Evolutionary conservation across 768 basidiomycete genomes (phyloP), one percentile per base, ranked within the genome.

Genomic region (Phylloporus rhodoxanthus): DNA sequence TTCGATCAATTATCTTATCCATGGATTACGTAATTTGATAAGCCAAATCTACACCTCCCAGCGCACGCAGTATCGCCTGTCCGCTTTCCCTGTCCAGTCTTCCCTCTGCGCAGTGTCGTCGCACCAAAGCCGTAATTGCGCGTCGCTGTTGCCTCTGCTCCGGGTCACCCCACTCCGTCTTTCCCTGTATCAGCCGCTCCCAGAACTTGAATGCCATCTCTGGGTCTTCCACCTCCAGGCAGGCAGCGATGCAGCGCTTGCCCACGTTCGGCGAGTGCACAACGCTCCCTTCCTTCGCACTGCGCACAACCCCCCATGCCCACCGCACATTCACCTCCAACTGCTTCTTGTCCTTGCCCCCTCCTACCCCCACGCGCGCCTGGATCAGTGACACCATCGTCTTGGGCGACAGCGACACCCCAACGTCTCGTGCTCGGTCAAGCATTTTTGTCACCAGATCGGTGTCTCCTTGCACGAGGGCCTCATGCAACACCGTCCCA

Each of bases 401-500:
- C 68, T 80, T 79, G 47, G 70, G 61, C 26, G 74, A 74, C 25
- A 84, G 58, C 33, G 65, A 59, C 36, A 69, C 57, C 3, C 71
- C 69, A 11, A 68, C 56, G 26, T 62, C 56, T n/a, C 66, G 64
- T 34, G 77, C 72, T 33, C 64, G 70, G 21, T 55, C 54, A 25
- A 79, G 63, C 57, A 85, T 65, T 37, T 68, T 57, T 13, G 61
- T 51, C 28, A 76, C 77, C 23, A 85, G 65, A 26, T 68, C 62
- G 42, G 57, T 50, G 47, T 84, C 73, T 23, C 69, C 67, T 41
- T 75, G 71, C 19, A 64, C 54, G 29, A 77, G 64, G 9, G 85
- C 83, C 49, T 73, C 70, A 52, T 84, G 81, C 51, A 87, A 66
- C 37, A 84, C 74, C 0, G 82, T 84, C 26, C 80, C 82, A 64